Conservation (phyloP, 352 stramenopile genomes). For the Phytophthora pistaciae region DNA sequence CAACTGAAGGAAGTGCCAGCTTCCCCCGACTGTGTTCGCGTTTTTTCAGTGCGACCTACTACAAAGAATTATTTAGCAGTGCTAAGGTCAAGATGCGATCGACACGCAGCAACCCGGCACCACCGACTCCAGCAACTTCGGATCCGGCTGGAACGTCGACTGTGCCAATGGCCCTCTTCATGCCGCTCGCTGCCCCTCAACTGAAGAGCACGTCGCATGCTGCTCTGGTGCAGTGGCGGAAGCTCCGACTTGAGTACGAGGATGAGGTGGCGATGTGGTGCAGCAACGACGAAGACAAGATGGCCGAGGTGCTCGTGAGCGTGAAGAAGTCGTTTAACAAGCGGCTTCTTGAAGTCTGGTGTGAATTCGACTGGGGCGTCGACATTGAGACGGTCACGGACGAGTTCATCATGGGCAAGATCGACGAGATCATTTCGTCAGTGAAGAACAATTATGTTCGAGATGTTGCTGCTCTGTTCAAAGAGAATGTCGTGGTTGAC, state of each 20-base stretch:
- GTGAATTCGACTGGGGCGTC: slow-evolving; percentile 18
- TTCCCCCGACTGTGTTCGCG: no score
- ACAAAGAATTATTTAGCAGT: slow-evolving; percentile 11
- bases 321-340: slow-evolving; percentile 18
- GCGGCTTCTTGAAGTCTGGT: slow-evolving; percentile 17
- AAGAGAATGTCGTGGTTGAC: slow-evolving; percentile 18
- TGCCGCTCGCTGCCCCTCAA: slow-evolving; percentile 17
- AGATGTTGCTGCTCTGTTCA: slow-evolving; percentile 30
- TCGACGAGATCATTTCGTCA: slow-evolving; percentile 27
- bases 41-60: no score
- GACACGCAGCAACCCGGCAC: not conserved
- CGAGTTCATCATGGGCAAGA: slow-evolving; percentile 20
- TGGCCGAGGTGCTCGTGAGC: slow-evolving; percentile 13
- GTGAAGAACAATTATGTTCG: slow-evolving; percentile 24
- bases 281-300: slow-evolving; percentile 14
- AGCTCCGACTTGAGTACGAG: slow-evolving; percentile 14
- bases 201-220: slow-evolving; percentile 21
- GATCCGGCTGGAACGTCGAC: not conserved
- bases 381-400: slow-evolving; percentile 11
- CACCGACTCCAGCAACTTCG: not conserved
- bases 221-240: slow-evolving; percentile 7
- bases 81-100: slow-evolving; percentile 5
- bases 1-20: no score
- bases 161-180: slow-evolving; percentile 11
- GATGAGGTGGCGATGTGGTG: slow-evolving; percentile 10